phyloP scores from a whole-genome alignment of 2,329 filamentous ascomycete species.

The Paraphaeosphaeria sporulosa region DNA sequence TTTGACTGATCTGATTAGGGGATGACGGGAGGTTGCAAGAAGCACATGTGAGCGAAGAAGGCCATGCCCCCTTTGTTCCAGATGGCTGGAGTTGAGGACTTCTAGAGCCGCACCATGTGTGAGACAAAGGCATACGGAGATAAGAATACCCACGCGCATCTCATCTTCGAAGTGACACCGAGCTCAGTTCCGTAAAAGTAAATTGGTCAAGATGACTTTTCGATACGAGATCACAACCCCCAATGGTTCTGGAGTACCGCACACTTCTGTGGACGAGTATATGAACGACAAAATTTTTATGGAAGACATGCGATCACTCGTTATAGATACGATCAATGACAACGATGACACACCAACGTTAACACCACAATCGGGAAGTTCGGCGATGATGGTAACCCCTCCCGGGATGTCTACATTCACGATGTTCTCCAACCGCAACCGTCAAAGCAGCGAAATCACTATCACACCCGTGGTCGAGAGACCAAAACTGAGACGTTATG shows the following conservation, averaged over 20 bases:
- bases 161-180: not conserved
- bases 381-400: conserved; percentile 8
- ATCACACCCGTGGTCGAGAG: conserved; percentile 11
- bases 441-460: conserved; percentile 12
- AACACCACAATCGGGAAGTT: conserved; percentile 7
- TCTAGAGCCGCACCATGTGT: not conserved
- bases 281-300: conserved; percentile 13
- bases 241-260: conserved; percentile 3
- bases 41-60: not conserved
- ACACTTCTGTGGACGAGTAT: not conserved
- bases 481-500: conserved; percentile 27
- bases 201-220: conserved; percentile 13
- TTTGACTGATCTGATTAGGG: not conserved
- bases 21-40: not conserved
- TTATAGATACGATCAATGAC: conserved; percentile 23
- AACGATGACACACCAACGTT: conserved; percentile 6
- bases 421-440: conserved; percentile 12
- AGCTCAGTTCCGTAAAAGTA: not conserved
- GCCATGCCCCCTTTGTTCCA: not conserved
- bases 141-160: not conserved
- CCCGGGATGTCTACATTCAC: conserved; percentile 1
- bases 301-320: conserved; percentile 17
- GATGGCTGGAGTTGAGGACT: not conserved
- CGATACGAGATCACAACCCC: conserved; percentile 12
- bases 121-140: conserved; percentile 5